Percentiles rank a stretch among this genome's conserved stretches.
phyloP scores from a whole-genome alignment of 495 filamentous ascomycete species.

The Immersiella caudata region DNA sequence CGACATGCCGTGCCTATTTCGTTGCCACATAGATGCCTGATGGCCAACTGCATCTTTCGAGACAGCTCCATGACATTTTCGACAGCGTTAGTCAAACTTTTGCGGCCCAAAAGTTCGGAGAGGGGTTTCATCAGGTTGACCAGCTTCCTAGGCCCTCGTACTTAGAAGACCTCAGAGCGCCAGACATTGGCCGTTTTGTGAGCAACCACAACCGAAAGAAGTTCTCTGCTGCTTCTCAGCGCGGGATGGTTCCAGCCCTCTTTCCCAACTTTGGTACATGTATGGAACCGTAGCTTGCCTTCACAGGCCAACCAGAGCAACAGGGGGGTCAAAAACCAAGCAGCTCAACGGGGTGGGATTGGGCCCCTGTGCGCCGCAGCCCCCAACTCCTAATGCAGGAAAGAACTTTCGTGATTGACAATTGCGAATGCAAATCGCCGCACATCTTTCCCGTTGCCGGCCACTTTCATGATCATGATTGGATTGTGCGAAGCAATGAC shows the following conservation, averaged over 20 bases:
- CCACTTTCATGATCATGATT: not conserved
- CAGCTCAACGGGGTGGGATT: too few species aligned
- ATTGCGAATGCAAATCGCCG: not conserved
- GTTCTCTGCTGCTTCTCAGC: too few species aligned
- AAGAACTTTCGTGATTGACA: not conserved
- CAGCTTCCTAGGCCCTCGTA: not conserved
- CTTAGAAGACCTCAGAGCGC: too few species aligned
- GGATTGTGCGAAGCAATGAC: not conserved
- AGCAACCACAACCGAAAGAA: too few species aligned
- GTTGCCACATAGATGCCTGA: too few species aligned
- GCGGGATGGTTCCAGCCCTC: not conserved
- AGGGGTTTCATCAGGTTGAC: not conserved
- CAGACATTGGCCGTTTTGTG: too few species aligned
- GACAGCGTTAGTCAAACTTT: not conserved
- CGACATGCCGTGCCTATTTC: too few species aligned
- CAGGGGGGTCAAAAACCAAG: too few species aligned
- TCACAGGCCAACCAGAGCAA: not conserved
- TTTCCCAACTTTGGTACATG: not conserved
- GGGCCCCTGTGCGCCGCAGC: too few species aligned
- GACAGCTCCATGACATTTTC: not conserved
- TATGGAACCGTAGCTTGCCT: not conserved
- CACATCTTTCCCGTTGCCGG: too few species aligned
- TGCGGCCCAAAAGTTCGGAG: not conserved
- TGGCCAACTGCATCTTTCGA: too few species aligned
- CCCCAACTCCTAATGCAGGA: not conserved